These are phyloP conservation scores for Alternaria sp. DNA, from an alignment of 2,329 filamentous ascomycete species.

Conservation along the genomic window DNA sequence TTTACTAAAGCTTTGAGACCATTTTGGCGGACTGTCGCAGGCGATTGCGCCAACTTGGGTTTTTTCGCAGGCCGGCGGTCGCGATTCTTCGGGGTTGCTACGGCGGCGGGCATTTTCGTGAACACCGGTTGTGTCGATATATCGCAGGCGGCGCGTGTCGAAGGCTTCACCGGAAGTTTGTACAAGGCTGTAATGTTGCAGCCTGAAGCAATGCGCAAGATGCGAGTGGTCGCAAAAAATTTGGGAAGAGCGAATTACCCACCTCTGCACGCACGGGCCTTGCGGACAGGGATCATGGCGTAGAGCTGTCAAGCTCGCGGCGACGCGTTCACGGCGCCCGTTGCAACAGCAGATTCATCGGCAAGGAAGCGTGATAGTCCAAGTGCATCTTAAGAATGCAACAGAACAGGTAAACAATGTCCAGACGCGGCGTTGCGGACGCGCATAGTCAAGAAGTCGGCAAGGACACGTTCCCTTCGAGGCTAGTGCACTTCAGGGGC, in stretches of 20 bases:
- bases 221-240: slow-evolving; percentile 25
- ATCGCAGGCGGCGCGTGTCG: not conserved
- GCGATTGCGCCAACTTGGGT: slow-evolving; percentile 41
- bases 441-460: slow-evolving; percentile 11
- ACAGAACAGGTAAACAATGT: not conserved
- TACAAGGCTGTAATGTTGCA: slow-evolving; percentile 18
- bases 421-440: not conserved
- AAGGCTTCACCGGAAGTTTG: not conserved
- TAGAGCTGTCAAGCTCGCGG: slow-evolving; percentile 2
- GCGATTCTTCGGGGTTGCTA: slow-evolving; percentile 32
- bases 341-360: not conserved
- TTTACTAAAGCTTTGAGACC: slow-evolving; percentile 44
- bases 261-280: slow-evolving; percentile 16
- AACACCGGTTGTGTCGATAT: not conserved
- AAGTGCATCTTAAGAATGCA: not conserved
- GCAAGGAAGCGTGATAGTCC: not conserved
- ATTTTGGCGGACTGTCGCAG: slow-evolving; percentile 27
- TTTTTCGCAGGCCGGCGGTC: slow-evolving; percentile 47
- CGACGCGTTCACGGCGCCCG: not conserved
- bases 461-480: slow-evolving; percentile 21
- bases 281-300: slow-evolving; percentile 14
- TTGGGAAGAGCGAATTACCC: slow-evolving; percentile 19
- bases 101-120: slow-evolving; percentile 40
- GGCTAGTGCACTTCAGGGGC: slow-evolving; percentile 34
- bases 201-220: slow-evolving; percentile 31